These are phyloP conservation scores for Voacanga thouarsii DNA, from an alignment of 257 asterid species.

Conservation along the genomic window DNA sequence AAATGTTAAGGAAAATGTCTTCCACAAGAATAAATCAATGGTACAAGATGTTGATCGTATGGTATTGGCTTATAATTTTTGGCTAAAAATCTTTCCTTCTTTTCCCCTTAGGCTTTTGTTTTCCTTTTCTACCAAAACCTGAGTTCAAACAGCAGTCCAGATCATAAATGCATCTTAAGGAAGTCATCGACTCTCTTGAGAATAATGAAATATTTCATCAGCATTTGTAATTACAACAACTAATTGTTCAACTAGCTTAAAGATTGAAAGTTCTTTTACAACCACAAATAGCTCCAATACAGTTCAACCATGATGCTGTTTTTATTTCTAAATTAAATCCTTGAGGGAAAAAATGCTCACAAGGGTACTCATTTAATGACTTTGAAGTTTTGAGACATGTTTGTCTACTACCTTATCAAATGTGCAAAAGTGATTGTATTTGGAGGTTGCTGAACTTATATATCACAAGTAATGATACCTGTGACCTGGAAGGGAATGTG, in stretches of 20 bases:
- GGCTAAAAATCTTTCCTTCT: neutral
- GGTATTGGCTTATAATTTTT: neutral
- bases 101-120: neutral
- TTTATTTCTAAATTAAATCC: neutral
- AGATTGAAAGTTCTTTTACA: neutral
- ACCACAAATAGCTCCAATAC: neutral
- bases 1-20: neutral
- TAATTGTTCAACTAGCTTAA: neutral
- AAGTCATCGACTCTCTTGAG: neutral
- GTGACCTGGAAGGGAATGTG: conserved; percentile 84
- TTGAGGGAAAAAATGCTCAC: neutral
- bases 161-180: neutral
- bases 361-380: neutral
- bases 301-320: neutral
- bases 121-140: neutral
- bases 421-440: neutral
- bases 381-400: neutral
- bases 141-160: neutral
- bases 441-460: neutral
- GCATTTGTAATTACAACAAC: neutral
- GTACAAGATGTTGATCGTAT: neutral
- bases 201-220: neutral
- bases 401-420: neutral
- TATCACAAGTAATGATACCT: conserved; percentile 40
- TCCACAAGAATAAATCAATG: neutral